Conservation (phyloP, 306 rosid species). For the Phaseolus lunatus region DNA sequence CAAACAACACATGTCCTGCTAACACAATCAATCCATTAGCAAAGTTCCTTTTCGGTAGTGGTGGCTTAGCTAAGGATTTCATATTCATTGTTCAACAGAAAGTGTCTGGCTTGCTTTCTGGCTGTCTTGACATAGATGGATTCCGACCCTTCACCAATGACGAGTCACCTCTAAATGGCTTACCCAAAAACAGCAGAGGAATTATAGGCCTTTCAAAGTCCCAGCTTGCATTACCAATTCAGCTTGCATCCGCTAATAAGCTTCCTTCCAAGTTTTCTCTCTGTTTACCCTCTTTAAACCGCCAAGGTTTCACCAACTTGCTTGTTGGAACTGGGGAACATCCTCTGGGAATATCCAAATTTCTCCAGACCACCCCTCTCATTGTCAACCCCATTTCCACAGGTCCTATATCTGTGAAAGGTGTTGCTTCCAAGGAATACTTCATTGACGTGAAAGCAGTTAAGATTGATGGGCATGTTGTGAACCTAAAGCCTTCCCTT, state of each 20-base stretch:
- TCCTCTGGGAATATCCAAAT: neutral
- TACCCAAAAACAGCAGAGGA: slow-evolving; percentile 43
- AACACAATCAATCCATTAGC: slow-evolving; percentile 16
- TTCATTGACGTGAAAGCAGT: slow-evolving; percentile 40
- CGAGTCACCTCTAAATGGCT: slow-evolving; percentile 34
- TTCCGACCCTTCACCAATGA: neutral
- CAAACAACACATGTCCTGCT: slow-evolving; percentile 44
- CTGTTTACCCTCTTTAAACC: slow-evolving; percentile 41
- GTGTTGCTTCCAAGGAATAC: slow-evolving; percentile 31
- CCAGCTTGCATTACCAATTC: neutral
- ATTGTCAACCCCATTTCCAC: neutral
- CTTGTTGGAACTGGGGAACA: neutral
- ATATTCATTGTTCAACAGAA: neutral
- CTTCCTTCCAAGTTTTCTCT: slow-evolving; percentile 34
- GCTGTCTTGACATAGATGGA: slow-evolving; percentile 21
- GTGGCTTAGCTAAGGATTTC: slow-evolving; percentile 36
- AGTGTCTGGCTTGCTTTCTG: slow-evolving; percentile 29
- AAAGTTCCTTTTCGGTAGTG: neutral
- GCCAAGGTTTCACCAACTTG: slow-evolving; percentile 34
- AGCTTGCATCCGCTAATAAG: slow-evolving; percentile 9
- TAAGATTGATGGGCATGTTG: slow-evolving; percentile 35
- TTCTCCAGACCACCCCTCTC: slow-evolving; percentile 35
- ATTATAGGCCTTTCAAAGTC: slow-evolving; percentile 36
- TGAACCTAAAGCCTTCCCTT: slow-evolving; percentile 40
- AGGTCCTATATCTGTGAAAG: neutral